Percentiles rank a stretch among this genome's conserved stretches.
Conservation (phyloP, 768 basidiomycete genomes). For the Pilatotrama ljubarskyi region DNA sequence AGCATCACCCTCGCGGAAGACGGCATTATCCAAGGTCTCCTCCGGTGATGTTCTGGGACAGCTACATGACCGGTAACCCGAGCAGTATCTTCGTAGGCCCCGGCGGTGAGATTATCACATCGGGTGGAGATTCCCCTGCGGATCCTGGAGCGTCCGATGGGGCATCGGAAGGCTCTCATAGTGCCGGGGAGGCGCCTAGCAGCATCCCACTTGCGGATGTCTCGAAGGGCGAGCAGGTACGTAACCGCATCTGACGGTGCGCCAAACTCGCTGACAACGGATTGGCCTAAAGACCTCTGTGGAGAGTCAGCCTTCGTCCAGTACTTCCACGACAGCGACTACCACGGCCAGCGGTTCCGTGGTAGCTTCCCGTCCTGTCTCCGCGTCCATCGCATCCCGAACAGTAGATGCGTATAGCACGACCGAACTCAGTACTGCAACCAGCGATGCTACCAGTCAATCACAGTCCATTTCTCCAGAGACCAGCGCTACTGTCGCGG, state of each 20-base stretch:
- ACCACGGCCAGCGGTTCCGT: neutral
- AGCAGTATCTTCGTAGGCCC: constrained; percentile 2
- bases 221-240: neutral
- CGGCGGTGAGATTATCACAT: neutral
- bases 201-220: neutral
- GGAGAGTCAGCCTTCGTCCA: neutral
- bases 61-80: neutral
- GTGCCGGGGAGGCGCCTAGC: too few species aligned
- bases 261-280: too few species aligned
- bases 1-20: neutral
- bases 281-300: too few species aligned
- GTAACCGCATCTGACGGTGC: neutral
- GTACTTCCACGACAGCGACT: neutral
- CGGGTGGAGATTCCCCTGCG: neutral
- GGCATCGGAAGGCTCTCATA: too few species aligned
- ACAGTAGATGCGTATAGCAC: too few species aligned
- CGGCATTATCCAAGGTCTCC: neutral
- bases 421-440: too few species aligned
- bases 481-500: too few species aligned
- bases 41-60: neutral
- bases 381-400: too few species aligned
- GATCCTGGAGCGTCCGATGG: too few species aligned
- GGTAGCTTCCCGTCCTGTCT: neutral
- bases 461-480: too few species aligned
- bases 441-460: too few species aligned